A percentile compares a stretch with the other conserved stretches of the same genome.
phyloP scores from a whole-genome alignment of 805 yeast genomes.

The Vanderwaltozyma yarrowii region DNA sequence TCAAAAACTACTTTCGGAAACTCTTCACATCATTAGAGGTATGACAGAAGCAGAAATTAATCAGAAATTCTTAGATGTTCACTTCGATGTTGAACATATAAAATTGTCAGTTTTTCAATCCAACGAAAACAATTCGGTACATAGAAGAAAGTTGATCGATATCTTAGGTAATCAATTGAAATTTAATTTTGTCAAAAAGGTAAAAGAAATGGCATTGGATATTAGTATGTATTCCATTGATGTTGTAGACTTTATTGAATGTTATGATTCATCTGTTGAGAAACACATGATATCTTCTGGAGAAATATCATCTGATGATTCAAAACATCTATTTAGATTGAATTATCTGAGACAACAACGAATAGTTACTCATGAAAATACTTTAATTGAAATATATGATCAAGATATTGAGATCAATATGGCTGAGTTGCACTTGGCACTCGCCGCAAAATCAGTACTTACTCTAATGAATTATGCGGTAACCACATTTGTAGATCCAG shows the following conservation, averaged over 20 bases:
- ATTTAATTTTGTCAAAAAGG: slow-evolving; percentile 50
- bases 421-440: slow-evolving; percentile 66
- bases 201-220: slow-evolving; percentile 53
- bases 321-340: slow-evolving; percentile 47
- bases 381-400: slow-evolving; percentile 56
- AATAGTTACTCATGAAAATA: slow-evolving; percentile 42
- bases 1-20: slow-evolving; percentile 19
- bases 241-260: slow-evolving; percentile 64
- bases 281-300: slow-evolving; percentile 58
- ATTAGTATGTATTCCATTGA: slow-evolving; percentile 54
- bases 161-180: slow-evolving; percentile 56
- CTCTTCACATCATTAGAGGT: slow-evolving; percentile 26
- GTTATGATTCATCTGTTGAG: slow-evolving; percentile 40
- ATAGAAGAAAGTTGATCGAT: slow-evolving; percentile 61
- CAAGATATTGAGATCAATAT: slow-evolving; percentile 63
- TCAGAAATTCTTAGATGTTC: slow-evolving; percentile 65
- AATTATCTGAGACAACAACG: slow-evolving; percentile 51
- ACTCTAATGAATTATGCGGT: slow-evolving; percentile 71
- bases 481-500: slow-evolving; percentile 81
- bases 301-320: slow-evolving; percentile 13
- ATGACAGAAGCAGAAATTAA: slow-evolving; percentile 34
- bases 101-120: slow-evolving; percentile 59
- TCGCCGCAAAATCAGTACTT: slow-evolving; percentile 68
- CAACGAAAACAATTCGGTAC: slow-evolving; percentile 46
- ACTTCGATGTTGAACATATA: slow-evolving; percentile 57